Evolutionary conservation across 2,329 filamentous ascomycete species (phyloP).

Genomic region (Cladosporium sp.): DNA sequence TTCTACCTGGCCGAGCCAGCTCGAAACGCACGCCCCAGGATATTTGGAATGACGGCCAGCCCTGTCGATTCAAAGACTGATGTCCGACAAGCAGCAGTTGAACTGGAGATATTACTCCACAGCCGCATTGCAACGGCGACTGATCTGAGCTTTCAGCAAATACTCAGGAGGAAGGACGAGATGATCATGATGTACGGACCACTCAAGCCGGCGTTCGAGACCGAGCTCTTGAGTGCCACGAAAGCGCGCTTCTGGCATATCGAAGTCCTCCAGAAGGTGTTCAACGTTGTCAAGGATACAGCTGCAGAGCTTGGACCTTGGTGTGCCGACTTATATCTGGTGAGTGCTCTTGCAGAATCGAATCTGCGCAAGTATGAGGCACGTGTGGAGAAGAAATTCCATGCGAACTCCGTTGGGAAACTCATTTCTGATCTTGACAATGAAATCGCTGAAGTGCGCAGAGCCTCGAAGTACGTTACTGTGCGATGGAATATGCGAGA

Average conservation of each 20-base stretch:
- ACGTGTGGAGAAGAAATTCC: constrained; percentile 33
- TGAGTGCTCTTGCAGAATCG: constrained; percentile 4
- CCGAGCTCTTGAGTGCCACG: constrained; percentile 63
- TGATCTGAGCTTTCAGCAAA: constrained; percentile 60
- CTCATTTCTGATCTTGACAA: constrained; percentile 49
- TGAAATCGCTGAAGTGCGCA: constrained; percentile 58
- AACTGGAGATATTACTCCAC: constrained; percentile 75
- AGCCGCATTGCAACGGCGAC: constrained; percentile 78
- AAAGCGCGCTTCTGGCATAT: constrained; percentile 54
- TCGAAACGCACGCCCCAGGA: constrained; percentile 61
- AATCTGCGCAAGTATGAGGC: constrained; percentile 28
- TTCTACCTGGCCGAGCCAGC: constrained; percentile 64
- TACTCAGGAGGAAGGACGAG: constrained; percentile 44
- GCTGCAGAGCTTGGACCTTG: constrained; percentile 73
- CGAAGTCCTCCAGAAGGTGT: constrained; percentile 55
- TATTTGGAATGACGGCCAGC: constrained; percentile 97
- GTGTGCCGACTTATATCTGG: constrained; percentile 72
- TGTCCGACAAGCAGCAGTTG: constrained; percentile 62
- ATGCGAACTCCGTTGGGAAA: constrained; percentile 31
- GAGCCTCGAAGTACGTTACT: constrained; percentile 51
- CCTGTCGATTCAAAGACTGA: constrained; percentile 83
- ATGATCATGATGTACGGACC: constrained; percentile 59
- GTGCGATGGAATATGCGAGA: constrained; percentile 20
- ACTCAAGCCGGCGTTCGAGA: constrained; percentile 58
- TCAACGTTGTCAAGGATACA: constrained; percentile 60